Percentiles rank a stretch among this genome's conserved stretches.
Evolutionary conservation across 2,329 filamentous ascomycete species (phyloP).

Genomic region (Colletotrichum sidae): DNA sequence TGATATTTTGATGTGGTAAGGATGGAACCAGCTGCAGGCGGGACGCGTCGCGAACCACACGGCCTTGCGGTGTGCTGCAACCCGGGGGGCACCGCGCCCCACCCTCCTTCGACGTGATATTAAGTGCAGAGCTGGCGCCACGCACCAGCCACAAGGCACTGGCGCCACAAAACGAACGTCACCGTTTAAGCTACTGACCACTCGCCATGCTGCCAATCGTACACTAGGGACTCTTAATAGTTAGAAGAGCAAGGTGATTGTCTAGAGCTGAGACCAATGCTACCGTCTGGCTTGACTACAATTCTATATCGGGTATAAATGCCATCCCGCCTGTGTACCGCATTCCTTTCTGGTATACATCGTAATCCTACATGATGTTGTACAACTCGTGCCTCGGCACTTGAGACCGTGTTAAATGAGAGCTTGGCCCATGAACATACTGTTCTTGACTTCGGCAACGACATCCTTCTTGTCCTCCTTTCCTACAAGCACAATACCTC

Average conservation of each 20-base stretch:
- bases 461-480: slow-evolving; percentile 91
- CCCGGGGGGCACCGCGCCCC: slow-evolving; percentile 13
- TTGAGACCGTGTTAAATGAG: slow-evolving; percentile 65
- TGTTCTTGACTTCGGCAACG: slow-evolving; percentile 90
- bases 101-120: neutral
- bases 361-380: slow-evolving; percentile 26
- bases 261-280: slow-evolving; percentile 12
- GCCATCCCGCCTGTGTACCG: slow-evolving; percentile 1
- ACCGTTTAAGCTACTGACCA: neutral
- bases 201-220: neutral
- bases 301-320: slow-evolving; percentile 24
- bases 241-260: neutral
- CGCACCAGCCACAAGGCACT: slow-evolving; percentile 27
- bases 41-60: slow-evolving; percentile 34
- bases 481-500: slow-evolving; percentile 90
- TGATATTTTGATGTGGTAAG: slow-evolving; percentile 36
- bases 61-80: slow-evolving; percentile 21
- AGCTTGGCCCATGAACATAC: slow-evolving; percentile 85
- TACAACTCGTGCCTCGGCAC: slow-evolving; percentile 1
- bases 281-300: neutral
- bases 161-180: neutral
- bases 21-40: slow-evolving; percentile 23
- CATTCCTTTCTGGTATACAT: slow-evolving; percentile 10
- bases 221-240: neutral
- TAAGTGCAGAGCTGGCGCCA: slow-evolving; percentile 33